Conservation (phyloP, 306 rosid species). For the Parietaria judaica region DNA sequence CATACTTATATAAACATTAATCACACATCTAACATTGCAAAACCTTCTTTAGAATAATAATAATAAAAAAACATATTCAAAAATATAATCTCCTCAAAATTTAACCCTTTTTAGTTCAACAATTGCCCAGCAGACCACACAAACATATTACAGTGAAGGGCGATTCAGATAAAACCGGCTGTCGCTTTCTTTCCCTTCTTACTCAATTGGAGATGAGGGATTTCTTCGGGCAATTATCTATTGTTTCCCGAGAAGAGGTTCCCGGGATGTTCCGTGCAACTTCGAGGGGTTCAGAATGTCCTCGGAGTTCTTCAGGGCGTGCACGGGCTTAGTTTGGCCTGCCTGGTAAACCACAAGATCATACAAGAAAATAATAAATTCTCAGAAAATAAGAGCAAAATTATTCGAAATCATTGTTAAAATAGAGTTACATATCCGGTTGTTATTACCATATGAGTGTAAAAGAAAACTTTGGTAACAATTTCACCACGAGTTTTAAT, state of each 20-base stretch:
- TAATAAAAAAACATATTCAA: neutral
- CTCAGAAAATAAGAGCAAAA: no score
- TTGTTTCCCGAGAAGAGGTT: conserved; percentile 19
- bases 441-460: no score
- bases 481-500: no score
- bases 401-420: neutral
- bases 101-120: no score
- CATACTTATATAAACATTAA: neutral
- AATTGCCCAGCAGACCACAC: no score
- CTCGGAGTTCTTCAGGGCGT: conserved; percentile 38
- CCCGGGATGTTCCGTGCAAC: conserved; percentile 22
- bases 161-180: neutral
- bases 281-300: conserved; percentile 23
- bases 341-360: conserved; percentile 31
- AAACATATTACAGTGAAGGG: neutral
- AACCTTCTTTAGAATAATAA: neutral
- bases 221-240: conserved; percentile 12
- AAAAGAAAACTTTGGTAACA: no score
- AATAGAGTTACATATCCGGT: conserved; percentile 45
- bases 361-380: conserved; percentile 2
- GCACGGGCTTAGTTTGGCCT: conserved; percentile 53
- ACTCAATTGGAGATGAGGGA: conserved; percentile 3
- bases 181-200: neutral
- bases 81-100: neutral
- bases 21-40: neutral